phyloP scores from a whole-genome alignment of 2,329 filamentous ascomycete species.

The Pezizomycotina sp. region DNA sequence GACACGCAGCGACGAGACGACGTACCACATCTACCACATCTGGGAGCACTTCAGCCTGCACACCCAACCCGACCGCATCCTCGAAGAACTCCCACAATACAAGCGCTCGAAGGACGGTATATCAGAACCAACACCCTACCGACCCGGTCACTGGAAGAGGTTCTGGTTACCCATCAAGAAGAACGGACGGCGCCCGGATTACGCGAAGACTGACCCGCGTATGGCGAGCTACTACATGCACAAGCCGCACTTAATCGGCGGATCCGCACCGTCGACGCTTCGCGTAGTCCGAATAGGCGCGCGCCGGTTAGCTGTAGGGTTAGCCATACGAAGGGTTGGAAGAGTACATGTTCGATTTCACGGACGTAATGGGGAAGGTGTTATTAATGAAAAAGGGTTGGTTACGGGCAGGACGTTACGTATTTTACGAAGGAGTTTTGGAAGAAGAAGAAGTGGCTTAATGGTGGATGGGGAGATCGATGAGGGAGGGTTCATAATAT shows the following conservation, averaged over 20 bases:
- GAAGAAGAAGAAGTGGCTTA: conserved; percentile 3
- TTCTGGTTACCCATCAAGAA: conserved; percentile 4
- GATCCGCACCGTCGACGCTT: conserved; percentile 7
- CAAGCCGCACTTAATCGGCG: conserved; percentile 6
- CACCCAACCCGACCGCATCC: conserved; percentile 10
- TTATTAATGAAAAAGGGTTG: conserved; percentile 16
- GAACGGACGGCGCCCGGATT: conserved; percentile 8
- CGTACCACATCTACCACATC: conserved; percentile 12
- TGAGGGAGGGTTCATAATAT: neutral
- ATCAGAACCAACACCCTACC: conserved; percentile 4
- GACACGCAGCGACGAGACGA: conserved; percentile 13
- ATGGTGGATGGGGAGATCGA: neutral
- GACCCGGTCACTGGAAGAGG: conserved; percentile 11
- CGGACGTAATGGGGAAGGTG: conserved; percentile 17
- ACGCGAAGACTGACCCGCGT: conserved; percentile 13
- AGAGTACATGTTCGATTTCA: conserved; percentile 15
- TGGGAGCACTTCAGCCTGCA: conserved; percentile 10
- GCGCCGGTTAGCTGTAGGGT: conserved; percentile 16
- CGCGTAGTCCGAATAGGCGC: conserved; percentile 10
- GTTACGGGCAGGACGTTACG: too few relatives aligned
- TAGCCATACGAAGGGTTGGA: conserved; percentile 10
- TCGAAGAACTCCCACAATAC: conserved; percentile 7
- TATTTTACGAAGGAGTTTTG: conserved; percentile 6
- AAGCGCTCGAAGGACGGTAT: conserved; percentile 14
- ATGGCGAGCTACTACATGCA: conserved; percentile 14